Evolutionary conservation across 805 yeast species (phyloP).

Genomic region (Wickerhamomyces rabaulensis): DNA sequence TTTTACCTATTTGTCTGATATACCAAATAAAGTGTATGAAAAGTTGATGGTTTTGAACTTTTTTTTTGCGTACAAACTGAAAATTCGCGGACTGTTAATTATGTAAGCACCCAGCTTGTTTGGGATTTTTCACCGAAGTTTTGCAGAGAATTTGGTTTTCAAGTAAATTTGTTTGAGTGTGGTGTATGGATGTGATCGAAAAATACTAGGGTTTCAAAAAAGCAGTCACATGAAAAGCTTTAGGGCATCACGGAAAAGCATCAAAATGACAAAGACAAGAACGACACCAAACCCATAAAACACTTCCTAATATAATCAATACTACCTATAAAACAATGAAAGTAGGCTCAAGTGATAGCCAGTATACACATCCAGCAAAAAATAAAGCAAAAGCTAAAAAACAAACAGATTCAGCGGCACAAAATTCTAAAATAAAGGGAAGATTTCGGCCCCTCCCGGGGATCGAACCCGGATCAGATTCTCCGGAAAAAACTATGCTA

Average conservation of each 20-base stretch:
- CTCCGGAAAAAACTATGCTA: slow-evolving; percentile 50
- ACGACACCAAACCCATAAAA: background rate
- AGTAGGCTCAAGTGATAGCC: background rate
- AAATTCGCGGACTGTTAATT: slow-evolving; percentile 1
- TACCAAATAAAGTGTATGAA: slow-evolving; percentile 9
- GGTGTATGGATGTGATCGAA: background rate
- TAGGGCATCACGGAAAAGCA: background rate
- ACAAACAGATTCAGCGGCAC: background rate
- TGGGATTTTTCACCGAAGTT: background rate
- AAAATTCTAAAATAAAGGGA: slow-evolving; percentile 3
- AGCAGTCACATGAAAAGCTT: background rate
- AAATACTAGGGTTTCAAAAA: background rate
- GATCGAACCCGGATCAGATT: slow-evolving; percentile 50
- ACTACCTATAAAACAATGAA: background rate
- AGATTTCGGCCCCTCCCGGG: slow-evolving; percentile 42
- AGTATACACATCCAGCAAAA: too few relatives aligned
- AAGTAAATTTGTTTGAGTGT: background rate
- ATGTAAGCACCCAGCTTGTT: background rate
- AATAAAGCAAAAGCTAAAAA: background rate
- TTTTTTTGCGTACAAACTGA: slow-evolving; percentile 7
- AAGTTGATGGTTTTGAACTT: slow-evolving; percentile 16
- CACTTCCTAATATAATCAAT: background rate
- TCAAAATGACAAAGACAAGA: background rate
- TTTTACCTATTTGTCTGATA: slow-evolving; percentile 17
- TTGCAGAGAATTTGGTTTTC: too few relatives aligned